Conservation (phyloP, 1,284 basidiomycete genomes). For the Apiotrichum akiyoshidainum region DNA sequence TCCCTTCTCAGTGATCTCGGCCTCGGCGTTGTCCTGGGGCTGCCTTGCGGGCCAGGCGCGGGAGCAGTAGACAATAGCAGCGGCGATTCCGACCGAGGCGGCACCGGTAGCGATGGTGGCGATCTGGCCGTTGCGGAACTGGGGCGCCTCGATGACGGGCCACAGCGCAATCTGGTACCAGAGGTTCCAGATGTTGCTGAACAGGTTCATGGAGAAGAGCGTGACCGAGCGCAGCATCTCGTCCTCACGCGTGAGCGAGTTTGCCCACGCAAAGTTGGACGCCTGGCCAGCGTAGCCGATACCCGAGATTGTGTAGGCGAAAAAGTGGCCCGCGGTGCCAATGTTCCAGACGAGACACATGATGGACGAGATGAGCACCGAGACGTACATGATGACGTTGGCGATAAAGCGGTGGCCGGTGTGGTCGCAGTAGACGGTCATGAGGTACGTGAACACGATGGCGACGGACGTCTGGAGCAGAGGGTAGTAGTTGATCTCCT, state of each 20-base stretch:
- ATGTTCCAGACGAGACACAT: conserved; percentile 42
- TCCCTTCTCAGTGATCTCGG: neutral
- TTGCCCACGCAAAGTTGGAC: conserved; percentile 47
- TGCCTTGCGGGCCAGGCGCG: conserved; percentile 21
- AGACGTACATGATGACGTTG: conserved; percentile 41
- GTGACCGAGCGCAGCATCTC: conserved; percentile 42
- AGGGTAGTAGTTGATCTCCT: conserved; percentile 38
- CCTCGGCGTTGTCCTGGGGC: conserved; percentile 3
- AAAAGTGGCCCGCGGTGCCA: conserved; percentile 30
- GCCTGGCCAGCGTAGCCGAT: conserved; percentile 46
- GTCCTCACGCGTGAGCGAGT: conserved; percentile 40
- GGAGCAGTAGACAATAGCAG: conserved; percentile 33
- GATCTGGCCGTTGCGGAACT: conserved; percentile 43
- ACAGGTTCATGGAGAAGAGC: conserved; percentile 39
- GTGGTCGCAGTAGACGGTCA: conserved; percentile 37
- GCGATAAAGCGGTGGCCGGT: conserved; percentile 42
- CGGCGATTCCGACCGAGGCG: conserved; percentile 23
- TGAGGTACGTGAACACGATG: conserved; percentile 38
- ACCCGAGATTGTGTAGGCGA: conserved; percentile 39
- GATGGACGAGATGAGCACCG: conserved; percentile 30
- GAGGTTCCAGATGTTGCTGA: conserved; percentile 27
- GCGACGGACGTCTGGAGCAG: conserved; percentile 32
- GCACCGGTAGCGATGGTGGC: conserved; percentile 40
- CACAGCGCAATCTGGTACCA: conserved; percentile 44
- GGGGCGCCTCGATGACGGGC: conserved; percentile 37